Conservation (phyloP, 2,329 filamentous ascomycete genomes). For the Fusarium multiceps region DNA sequence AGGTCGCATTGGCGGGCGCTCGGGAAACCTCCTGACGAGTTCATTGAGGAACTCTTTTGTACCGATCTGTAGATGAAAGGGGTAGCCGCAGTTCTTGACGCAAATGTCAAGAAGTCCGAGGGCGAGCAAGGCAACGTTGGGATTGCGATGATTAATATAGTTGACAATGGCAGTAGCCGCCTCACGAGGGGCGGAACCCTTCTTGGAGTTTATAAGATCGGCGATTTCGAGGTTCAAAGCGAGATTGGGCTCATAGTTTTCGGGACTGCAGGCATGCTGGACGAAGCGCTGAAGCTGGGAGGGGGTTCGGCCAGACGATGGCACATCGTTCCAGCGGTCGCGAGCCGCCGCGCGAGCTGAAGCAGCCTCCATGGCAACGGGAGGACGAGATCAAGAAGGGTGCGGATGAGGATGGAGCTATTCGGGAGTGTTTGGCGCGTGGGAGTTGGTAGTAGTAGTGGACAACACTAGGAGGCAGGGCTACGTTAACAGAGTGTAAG, state of each 20-base stretch:
- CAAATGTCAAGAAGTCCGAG: conserved; percentile 96
- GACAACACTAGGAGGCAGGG: conserved; percentile 5
- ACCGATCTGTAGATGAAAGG: conserved; percentile 97
- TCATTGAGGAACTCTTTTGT: conserved; percentile 99
- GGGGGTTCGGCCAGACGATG: conserved; percentile 75
- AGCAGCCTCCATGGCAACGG: conserved; percentile 81
- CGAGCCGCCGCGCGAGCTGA: conserved; percentile 94
- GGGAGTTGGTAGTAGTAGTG: conserved; percentile 7
- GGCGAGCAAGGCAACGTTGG: conserved; percentile 91
- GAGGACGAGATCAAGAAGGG: not conserved
- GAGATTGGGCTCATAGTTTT: conserved; percentile 98
- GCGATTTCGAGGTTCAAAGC: conserved; percentile 96
- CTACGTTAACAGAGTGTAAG: conserved; percentile 21
- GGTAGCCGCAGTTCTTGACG: conserved; percentile 99
- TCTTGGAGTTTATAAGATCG: conserved; percentile 97
- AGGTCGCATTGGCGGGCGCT: conserved; percentile 86
- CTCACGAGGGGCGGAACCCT: conserved; percentile 94
- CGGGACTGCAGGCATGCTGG: conserved; percentile 93
- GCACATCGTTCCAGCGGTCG: conserved; percentile 85
- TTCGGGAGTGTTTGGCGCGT: conserved; percentile 15
- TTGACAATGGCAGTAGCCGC: conserved; percentile 92
- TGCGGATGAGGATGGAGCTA: not conserved
- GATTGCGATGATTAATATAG: conserved; percentile 96
- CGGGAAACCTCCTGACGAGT: conserved; percentile 93
- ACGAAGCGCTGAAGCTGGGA: conserved; percentile 96